A percentile compares a stretch with the other conserved stretches of the same genome.
phyloP scores from a whole-genome alignment of 2,329 filamentous ascomycete species.

The Phoma sp. region DNA sequence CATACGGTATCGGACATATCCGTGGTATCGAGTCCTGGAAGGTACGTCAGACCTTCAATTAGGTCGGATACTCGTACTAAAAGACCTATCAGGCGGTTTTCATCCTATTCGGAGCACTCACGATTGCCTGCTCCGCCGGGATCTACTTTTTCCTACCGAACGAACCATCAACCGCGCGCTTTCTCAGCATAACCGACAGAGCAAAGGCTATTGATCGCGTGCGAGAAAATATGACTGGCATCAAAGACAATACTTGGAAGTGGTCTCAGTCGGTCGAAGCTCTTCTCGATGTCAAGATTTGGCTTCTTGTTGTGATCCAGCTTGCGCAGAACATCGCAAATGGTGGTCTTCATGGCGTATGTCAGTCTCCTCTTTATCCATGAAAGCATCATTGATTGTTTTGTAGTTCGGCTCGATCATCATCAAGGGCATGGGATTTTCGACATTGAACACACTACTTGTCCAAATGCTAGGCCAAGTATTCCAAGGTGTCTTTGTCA shows the following conservation, averaged over 20 bases:
- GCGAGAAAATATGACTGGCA: constrained; percentile 54
- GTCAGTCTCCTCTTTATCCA: not conserved
- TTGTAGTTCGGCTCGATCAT: constrained; percentile 30
- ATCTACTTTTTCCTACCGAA: constrained; percentile 64
- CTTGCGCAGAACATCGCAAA: constrained; percentile 44
- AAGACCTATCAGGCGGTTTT: constrained; percentile 52
- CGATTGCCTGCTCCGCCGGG: constrained; percentile 34
- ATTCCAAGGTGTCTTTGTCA: constrained; percentile 23
- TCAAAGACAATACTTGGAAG: constrained; percentile 57
- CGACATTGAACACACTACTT: constrained; percentile 34
- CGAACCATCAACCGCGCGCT: constrained; percentile 23
- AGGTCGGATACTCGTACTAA: not conserved
- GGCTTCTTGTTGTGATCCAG: constrained; percentile 37
- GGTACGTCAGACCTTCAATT: constrained; percentile 24
- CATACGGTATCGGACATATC: constrained; percentile 64
- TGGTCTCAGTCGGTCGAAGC: constrained; percentile 51
- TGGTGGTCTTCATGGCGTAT: constrained; percentile 30
- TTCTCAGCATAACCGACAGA: constrained; percentile 17
- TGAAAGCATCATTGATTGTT: not conserved
- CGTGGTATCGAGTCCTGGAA: constrained; percentile 34
- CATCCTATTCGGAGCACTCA: constrained; percentile 57
- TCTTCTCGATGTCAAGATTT: constrained; percentile 51
- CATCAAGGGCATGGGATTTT: constrained; percentile 46
- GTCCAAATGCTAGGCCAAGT: constrained; percentile 24
- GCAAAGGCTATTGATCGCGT: constrained; percentile 46